Percentiles rank a stretch among this genome's conserved stretches.
These are phyloP conservation scores for Bassia scoparia DNA, from an alignment of 148 eudicot species.

Conservation along the genomic window DNA sequence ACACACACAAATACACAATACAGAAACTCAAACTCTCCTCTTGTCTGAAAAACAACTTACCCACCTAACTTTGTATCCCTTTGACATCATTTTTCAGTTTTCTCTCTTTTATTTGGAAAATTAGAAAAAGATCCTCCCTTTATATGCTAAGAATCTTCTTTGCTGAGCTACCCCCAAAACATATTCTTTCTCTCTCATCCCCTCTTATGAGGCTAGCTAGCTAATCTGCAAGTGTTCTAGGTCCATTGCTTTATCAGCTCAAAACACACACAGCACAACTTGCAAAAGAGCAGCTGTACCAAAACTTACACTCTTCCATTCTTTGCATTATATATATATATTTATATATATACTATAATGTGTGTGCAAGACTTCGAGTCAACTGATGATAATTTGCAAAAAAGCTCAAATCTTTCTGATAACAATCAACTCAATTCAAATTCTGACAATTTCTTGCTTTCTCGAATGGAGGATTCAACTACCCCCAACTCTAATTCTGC, in stretches of 20 bases:
- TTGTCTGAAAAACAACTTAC: neutral
- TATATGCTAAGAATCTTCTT: slow-evolving; percentile 38
- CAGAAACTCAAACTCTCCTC: neutral
- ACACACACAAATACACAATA: too few relatives aligned
- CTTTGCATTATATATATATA: neutral
- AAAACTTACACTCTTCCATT: neutral
- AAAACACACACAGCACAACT: neutral
- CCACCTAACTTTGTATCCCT: neutral
- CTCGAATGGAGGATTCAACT: slow-evolving; percentile 39
- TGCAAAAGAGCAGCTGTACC: slow-evolving; percentile 16
- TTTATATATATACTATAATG: slow-evolving; percentile 30
- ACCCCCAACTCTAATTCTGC: slow-evolving; percentile 28
- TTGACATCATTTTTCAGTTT: neutral
- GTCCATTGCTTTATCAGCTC: slow-evolving; percentile 29
- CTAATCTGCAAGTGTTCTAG: slow-evolving; percentile 2
- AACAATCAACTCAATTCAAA: neutral
- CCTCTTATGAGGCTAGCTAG: neutral
- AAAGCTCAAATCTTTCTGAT: slow-evolving; percentile 15
- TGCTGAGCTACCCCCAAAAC: neutral
- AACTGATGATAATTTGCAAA: slow-evolving; percentile 29
- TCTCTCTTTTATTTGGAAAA: neutral
- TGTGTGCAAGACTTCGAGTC: slow-evolving; percentile 51
- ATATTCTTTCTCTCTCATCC: slow-evolving; percentile 10
- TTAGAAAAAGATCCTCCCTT: slow-evolving; percentile 5
- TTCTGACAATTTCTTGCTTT: slow-evolving; percentile 14